phyloP scores from a whole-genome alignment of 192 early-diverging fungal species.

The Backusella luteola region DNA sequence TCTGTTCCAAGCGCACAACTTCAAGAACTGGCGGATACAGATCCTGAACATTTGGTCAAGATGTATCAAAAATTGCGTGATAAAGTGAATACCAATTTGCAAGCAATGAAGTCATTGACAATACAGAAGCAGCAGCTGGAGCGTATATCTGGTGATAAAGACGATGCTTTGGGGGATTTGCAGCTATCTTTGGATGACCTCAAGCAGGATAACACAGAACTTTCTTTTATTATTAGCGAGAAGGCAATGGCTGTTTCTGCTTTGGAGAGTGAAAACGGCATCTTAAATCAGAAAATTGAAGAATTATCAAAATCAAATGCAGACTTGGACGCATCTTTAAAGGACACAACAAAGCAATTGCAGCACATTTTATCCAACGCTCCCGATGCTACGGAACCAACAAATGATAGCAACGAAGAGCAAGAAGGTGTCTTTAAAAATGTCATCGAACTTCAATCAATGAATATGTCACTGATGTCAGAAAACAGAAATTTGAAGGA shows the following conservation, averaged over 20 bases:
- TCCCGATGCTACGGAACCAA: background rate
- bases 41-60: background rate
- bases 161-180: background rate
- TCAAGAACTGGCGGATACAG: background rate
- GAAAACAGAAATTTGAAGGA: background rate
- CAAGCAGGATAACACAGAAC: background rate
- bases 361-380: background rate
- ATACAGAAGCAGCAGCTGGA: background rate
- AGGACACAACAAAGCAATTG: background rate
- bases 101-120: conserved; percentile 1
- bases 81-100: background rate
- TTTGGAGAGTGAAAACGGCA: background rate
- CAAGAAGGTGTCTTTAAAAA: background rate
- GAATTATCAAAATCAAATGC: background rate
- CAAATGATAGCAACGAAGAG: background rate
- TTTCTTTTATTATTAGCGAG: conserved; percentile 1
- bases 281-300: background rate
- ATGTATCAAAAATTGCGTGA: background rate
- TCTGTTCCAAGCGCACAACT: background rate
- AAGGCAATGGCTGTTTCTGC: background rate
- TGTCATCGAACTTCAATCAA: background rate
- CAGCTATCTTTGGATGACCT: background rate
- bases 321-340: background rate
- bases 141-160: background rate
- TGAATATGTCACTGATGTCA: background rate